Percentiles rank a stretch among this genome's conserved stretches.
These are phyloP conservation scores for Wickerhamiella galacta DNA, from an alignment of 805 yeast genomes.

Conservation along the genomic window DNA sequence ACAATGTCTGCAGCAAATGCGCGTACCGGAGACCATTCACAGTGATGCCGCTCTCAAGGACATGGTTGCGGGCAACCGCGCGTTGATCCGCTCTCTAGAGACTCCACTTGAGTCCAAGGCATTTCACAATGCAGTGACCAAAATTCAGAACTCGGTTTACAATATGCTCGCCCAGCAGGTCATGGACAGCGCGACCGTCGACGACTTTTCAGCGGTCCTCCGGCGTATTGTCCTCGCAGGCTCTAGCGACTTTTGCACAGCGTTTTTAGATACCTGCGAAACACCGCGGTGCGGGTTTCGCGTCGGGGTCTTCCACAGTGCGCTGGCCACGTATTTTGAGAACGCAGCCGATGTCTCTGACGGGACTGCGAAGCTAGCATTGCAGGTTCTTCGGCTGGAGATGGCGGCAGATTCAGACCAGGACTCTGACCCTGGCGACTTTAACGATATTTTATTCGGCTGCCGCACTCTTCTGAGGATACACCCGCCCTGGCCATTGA, in stretches of 20 bases:
- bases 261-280: background rate
- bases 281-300: background rate
- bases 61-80: background rate
- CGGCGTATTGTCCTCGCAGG: conserved; percentile 8
- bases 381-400: background rate
- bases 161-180: background rate
- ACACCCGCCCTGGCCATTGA: background rate
- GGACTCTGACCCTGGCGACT: background rate
- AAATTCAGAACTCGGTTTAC: background rate
- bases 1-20: background rate
- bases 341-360: conserved; percentile 1
- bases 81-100: background rate
- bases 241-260: conserved; percentile 4
- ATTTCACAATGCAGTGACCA: background rate
- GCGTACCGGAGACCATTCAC: background rate
- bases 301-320: background rate
- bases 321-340: conserved; percentile 1
- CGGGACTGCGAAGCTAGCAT: background rate
- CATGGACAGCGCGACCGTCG: background rate
- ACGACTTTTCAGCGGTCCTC: conserved; percentile 2
- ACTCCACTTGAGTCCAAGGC: background rate
- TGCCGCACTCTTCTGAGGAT: background rate
- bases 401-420: background rate
- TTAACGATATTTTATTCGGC: conserved; percentile 1
- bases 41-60: background rate